Percentiles rank a stretch among this genome's conserved stretches.
These are phyloP conservation scores for Lepraria neglecta DNA, from an alignment of 495 filamentous ascomycete species.

Conservation along the genomic window DNA sequence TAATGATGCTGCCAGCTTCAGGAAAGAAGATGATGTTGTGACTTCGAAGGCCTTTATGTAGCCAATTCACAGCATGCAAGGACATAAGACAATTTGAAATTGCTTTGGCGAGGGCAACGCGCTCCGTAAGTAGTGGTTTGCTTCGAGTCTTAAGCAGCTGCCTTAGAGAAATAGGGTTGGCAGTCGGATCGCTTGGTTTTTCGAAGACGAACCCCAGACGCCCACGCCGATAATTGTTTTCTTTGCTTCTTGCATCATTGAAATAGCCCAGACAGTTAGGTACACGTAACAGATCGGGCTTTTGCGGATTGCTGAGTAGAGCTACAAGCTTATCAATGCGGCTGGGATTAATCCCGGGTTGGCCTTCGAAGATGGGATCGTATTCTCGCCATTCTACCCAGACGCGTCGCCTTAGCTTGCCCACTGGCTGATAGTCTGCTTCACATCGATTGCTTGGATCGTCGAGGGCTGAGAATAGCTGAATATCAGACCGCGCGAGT, in stretches of 20 bases:
- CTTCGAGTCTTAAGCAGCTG: background rate
- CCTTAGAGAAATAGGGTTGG: constrained; percentile 5
- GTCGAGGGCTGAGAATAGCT: background rate
- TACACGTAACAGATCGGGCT: constrained; percentile 29
- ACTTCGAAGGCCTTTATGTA: constrained; percentile 51
- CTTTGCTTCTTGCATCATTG: constrained; percentile 17
- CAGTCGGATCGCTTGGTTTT: background rate
- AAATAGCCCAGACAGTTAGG: constrained; percentile 36
- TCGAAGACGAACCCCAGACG: background rate
- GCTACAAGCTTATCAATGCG: constrained; percentile 13
- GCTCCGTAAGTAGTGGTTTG: constrained; percentile 12
- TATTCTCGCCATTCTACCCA: constrained; percentile 17
- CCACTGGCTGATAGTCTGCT: background rate
- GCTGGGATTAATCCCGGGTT: background rate
- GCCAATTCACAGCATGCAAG: constrained; percentile 51
- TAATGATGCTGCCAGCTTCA: background rate
- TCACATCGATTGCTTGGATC: background rate
- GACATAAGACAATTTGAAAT: constrained; percentile 16
- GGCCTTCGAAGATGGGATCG: background rate
- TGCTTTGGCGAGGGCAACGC: constrained; percentile 18
- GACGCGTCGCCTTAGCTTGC: background rate
- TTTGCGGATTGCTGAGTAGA: constrained; percentile 1
- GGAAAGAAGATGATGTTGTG: constrained; percentile 49
- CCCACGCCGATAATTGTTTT: background rate
- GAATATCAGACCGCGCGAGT: background rate